phyloP scores from a whole-genome alignment of 768 basidiomycete genomes.

The Trametes cinnabarina region DNA sequence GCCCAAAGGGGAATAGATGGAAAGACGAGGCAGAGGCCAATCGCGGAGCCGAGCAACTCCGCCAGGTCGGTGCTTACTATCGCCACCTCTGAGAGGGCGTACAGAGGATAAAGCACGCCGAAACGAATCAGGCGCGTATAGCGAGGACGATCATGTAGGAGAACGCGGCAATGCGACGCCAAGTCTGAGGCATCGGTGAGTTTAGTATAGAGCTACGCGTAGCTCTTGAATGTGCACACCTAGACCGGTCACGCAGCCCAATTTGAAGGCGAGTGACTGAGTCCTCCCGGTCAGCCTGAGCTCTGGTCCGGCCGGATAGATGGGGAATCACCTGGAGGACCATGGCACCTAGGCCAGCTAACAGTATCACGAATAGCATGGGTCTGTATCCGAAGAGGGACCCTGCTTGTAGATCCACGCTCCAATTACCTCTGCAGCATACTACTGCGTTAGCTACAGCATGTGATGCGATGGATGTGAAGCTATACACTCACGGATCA shows the following conservation, averaged over 20 bases:
- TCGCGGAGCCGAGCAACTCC: conserved; percentile 58
- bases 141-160: conserved; percentile 41
- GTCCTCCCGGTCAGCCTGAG: neutral
- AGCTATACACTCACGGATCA: conserved; percentile 55
- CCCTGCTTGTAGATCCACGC: conserved; percentile 85
- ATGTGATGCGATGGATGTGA: too few relatives aligned
- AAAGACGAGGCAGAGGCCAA: conserved; percentile 52
- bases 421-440: conserved; percentile 72
- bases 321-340: conserved; percentile 63
- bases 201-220: neutral
- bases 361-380: conserved; percentile 78
- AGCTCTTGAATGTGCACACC: conserved; percentile 42
- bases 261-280: conserved; percentile 70
- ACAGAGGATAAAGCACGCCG: conserved; percentile 44
- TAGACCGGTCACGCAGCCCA: conserved; percentile 81
- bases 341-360: conserved; percentile 80
- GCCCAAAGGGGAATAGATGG: conserved; percentile 50
- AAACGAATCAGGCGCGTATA: conserved; percentile 37
- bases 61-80: conserved; percentile 57
- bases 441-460: neutral
- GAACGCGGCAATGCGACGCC: conserved; percentile 44
- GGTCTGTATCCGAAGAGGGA: conserved; percentile 78
- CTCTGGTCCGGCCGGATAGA: neutral
- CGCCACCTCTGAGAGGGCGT: conserved; percentile 43
- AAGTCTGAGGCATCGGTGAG: conserved; percentile 33